A percentile compares a stretch with the other conserved stretches of the same genome.
These are phyloP conservation scores for Candida chauliodis DNA, from an alignment of 805 yeast species.

Conservation along the genomic window DNA sequence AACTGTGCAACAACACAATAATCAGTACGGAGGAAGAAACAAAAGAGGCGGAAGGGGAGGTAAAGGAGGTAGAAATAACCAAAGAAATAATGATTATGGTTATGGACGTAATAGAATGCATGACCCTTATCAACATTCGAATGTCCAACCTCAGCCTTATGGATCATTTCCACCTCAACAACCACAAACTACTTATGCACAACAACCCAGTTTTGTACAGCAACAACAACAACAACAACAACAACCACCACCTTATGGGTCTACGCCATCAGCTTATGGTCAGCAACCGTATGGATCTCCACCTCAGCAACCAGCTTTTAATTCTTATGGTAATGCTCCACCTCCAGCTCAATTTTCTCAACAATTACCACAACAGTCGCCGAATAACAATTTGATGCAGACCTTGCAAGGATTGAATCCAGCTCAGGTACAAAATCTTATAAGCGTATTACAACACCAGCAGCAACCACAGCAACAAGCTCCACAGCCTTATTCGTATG, in stretches of 20 bases:
- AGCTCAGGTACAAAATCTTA: conserved; percentile 29
- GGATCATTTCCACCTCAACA: conserved; percentile 12
- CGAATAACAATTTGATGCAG: conserved; percentile 10
- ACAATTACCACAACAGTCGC: background rate
- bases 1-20: conserved; percentile 3
- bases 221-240: conserved; percentile 8
- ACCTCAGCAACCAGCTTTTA: conserved; percentile 8
- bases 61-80: conserved; percentile 14
- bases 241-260: conserved; percentile 10
- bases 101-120: conserved; percentile 9
- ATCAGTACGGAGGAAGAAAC: conserved; percentile 5
- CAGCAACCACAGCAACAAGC: conserved; percentile 14
- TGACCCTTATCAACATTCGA: conserved; percentile 8
- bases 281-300: conserved; percentile 12
- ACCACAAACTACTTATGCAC: conserved; percentile 11
- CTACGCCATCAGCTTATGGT: conserved; percentile 9
- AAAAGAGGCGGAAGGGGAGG: conserved; percentile 11
- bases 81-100: conserved; percentile 11
- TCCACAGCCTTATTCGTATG: conserved; percentile 6
- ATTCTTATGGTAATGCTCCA: conserved; percentile 7
- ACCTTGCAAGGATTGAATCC: conserved; percentile 28
- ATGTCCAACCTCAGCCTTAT: conserved; percentile 12
- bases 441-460: conserved; percentile 26
- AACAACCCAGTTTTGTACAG: too few species aligned
- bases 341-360: conserved; percentile 4